These are phyloP conservation scores for Penicillium griseofulvum DNA, from an alignment of 2,329 filamentous ascomycete species.

Conservation along the genomic window DNA sequence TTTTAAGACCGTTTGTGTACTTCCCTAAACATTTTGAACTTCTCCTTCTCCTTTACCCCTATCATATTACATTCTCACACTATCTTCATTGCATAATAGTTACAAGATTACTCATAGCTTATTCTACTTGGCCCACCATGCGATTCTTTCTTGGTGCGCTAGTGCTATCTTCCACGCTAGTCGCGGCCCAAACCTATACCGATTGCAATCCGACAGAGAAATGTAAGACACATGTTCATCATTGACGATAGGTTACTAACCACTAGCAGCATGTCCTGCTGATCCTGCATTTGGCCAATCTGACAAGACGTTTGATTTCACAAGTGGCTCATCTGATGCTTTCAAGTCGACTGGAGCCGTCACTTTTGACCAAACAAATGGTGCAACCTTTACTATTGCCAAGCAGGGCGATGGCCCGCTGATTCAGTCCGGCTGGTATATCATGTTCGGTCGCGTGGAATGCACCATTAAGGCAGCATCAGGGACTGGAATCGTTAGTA, in stretches of 20 bases:
- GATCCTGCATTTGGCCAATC: constrained; percentile 79
- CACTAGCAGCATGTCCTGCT: constrained; percentile 60
- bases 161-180: constrained; percentile 29
- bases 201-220: constrained; percentile 44
- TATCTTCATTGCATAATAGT: constrained; percentile 1
- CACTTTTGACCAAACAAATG: constrained; percentile 67
- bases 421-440: constrained; percentile 89
- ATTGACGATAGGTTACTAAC: constrained; percentile 5
- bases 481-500: constrained; percentile 89
- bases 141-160: constrained; percentile 26
- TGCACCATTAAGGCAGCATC: constrained; percentile 81
- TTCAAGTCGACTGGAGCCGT: constrained; percentile 70
- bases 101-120: not conserved
- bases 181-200: constrained; percentile 44
- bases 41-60: not conserved
- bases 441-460: constrained; percentile 96
- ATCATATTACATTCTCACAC: not conserved
- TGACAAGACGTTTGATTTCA: constrained; percentile 77
- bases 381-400: constrained; percentile 76
- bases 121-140: constrained; percentile 28
- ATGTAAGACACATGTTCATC: constrained; percentile 26
- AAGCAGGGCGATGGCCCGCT: constrained; percentile 79
- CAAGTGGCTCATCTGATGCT: constrained; percentile 70
- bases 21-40: not conserved
- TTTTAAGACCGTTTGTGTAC: constrained; percentile 2